Percentiles rank a stretch among this genome's conserved stretches.
phyloP scores from a whole-genome alignment of 805 yeast species.

The Nakazawaea siamensis region DNA sequence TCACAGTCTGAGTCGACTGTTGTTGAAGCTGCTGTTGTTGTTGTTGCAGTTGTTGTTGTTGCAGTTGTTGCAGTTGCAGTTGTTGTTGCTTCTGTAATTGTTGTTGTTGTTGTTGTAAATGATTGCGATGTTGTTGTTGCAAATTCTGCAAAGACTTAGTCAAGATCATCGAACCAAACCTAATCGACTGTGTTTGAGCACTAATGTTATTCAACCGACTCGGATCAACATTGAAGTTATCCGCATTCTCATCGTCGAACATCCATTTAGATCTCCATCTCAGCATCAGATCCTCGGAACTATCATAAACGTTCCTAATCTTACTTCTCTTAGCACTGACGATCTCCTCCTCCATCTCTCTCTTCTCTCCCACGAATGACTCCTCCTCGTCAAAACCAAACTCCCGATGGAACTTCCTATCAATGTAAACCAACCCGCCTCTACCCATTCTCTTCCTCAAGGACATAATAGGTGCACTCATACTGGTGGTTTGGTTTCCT shows the following conservation, averaged over 20 bases:
- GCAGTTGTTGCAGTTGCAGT: constrained; percentile 22
- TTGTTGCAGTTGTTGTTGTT: constrained; percentile 1
- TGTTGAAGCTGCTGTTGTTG: constrained; percentile 20
- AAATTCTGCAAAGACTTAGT: constrained; percentile 61
- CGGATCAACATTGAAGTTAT: constrained; percentile 42
- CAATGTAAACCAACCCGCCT: constrained; percentile 61
- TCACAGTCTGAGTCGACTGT: constrained; percentile 13
- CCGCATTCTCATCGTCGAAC: constrained; percentile 40
- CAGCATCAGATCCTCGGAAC: constrained; percentile 22
- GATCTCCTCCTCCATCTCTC: constrained; percentile 8
- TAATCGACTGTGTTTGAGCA: constrained; percentile 78
- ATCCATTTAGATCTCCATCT: constrained; percentile 41
- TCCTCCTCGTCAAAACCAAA: constrained; percentile 31
- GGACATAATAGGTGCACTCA: constrained; percentile 46
- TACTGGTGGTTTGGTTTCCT: constrained; percentile 17
- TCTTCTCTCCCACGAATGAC: constrained; percentile 26
- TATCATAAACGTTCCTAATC: constrained; percentile 24
- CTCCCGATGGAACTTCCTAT: constrained; percentile 42
- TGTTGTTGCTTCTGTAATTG: constrained; percentile 23
- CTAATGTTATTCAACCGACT: constrained; percentile 75
- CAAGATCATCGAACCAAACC: constrained; percentile 87
- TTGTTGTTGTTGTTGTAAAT: constrained; percentile 20
- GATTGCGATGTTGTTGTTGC: constrained; percentile 24
- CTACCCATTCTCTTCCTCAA: constrained; percentile 74
- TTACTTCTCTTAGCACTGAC: constrained; percentile 12